phyloP scores from a whole-genome alignment of 768 basidiomycete species.

The Pisolithus orientalis region DNA sequence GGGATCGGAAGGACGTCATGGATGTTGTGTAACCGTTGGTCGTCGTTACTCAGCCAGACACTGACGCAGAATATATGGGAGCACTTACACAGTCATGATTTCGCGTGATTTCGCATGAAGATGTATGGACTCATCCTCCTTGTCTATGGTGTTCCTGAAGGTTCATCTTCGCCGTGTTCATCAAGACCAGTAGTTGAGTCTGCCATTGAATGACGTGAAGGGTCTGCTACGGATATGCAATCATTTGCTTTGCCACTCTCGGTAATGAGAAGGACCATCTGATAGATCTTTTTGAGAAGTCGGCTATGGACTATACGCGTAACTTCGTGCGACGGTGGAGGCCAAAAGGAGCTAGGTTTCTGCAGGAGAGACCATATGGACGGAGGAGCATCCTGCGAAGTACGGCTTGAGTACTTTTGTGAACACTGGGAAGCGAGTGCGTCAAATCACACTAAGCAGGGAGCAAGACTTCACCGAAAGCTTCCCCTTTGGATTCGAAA shows the following conservation, averaged over 20 bases:
- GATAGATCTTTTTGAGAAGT: constrained; percentile 55
- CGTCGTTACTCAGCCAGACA: background rate
- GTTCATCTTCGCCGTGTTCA: constrained; percentile 3
- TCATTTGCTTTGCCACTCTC: constrained; percentile 12
- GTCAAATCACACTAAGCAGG: constrained; percentile 95
- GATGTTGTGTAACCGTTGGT: background rate
- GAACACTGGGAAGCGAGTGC: constrained; percentile 88
- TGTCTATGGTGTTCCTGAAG: constrained; percentile 27
- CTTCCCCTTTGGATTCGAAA: constrained; percentile 48
- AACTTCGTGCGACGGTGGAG: constrained; percentile 64
- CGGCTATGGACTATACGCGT: constrained; percentile 50
- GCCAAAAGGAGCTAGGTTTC: constrained; percentile 77
- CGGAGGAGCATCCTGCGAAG: constrained; percentile 68
- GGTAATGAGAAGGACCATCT: constrained; percentile 36
- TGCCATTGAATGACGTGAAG: too few relatives aligned
- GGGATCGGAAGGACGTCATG: background rate
- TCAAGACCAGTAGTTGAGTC: constrained; percentile 7
- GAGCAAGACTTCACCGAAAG: constrained; percentile 84
- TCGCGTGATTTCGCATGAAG: constrained; percentile 29
- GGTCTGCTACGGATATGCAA: background rate
- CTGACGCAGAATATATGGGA: too few relatives aligned
- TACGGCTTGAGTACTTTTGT: constrained; percentile 54
- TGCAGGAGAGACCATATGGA: constrained; percentile 65
- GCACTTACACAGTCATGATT: constrained; percentile 20
- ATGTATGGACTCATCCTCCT: constrained; percentile 38